These are phyloP conservation scores for Thecaphora thlaspeos DNA, from an alignment of 1,284 basidiomycete genomes.

Conservation along the genomic window DNA sequence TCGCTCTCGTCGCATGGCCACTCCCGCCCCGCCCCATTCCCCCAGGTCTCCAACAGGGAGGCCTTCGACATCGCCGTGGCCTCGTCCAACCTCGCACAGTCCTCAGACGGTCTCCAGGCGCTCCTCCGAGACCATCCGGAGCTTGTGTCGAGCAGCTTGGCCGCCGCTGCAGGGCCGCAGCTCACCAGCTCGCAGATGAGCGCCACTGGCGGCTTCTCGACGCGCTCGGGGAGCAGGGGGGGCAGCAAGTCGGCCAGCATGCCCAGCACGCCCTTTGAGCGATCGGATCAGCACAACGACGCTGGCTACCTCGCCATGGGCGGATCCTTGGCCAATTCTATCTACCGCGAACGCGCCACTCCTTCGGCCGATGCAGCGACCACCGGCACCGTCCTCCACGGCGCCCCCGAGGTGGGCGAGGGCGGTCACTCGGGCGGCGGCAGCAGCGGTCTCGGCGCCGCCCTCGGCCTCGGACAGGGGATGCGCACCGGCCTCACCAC, in stretches of 20 bases:
- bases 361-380: not conserved
- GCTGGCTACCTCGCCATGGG: conserved; percentile 14
- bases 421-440: conserved; percentile 17
- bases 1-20: conserved; percentile 25
- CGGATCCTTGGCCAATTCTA: conserved; percentile 28
- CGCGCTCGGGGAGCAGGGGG: conserved; percentile 20
- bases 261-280: conserved; percentile 27
- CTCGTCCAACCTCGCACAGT: conserved; percentile 40
- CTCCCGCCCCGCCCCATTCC: conserved; percentile 40
- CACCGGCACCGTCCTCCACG: conserved; percentile 21
- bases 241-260: conserved; percentile 30
- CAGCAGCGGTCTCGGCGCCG: conserved; percentile 26
- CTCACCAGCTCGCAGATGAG: conserved; percentile 11
- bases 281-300: conserved; percentile 5
- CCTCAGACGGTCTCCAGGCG: conserved; percentile 52
- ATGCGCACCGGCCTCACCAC: conserved; percentile 26
- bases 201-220: conserved; percentile 20
- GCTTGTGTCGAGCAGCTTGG: conserved; percentile 48
- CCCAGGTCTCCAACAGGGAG: conserved; percentile 36
- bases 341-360: conserved; percentile 12
- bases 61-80: conserved; percentile 45
- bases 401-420: conserved; percentile 33
- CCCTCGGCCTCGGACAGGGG: conserved; percentile 30
- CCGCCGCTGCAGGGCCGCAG: conserved; percentile 47
- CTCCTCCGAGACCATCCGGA: conserved; percentile 55